A percentile compares a stretch with the other conserved stretches of the same genome.
Conservation (phyloP, 2,329 filamentous ascomycete genomes). For the Thelonectria rubi region DNA sequence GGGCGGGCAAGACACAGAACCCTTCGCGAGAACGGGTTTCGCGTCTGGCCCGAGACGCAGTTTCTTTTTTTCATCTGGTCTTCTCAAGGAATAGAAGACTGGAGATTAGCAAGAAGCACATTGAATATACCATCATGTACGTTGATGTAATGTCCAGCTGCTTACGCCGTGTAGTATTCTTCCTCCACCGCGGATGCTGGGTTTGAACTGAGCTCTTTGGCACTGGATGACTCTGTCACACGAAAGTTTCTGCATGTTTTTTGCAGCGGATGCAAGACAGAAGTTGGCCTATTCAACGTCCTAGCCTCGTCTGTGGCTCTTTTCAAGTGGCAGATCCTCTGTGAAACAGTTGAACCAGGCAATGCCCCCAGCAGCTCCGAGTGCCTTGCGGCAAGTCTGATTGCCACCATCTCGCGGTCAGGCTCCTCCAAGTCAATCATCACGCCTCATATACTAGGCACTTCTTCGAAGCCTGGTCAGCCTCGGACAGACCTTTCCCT, state of each 20-base stretch:
- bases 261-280: constrained; percentile 56
- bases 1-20: constrained; percentile 42
- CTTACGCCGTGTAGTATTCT: constrained; percentile 51
- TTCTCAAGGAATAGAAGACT: constrained; percentile 59
- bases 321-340: constrained; percentile 67
- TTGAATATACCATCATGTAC: constrained; percentile 19
- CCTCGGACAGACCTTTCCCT: constrained; percentile 52
- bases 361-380: constrained; percentile 54
- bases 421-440: constrained; percentile 67
- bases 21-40: constrained; percentile 58
- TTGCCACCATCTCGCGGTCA: constrained; percentile 63
- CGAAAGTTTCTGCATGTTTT: constrained; percentile 51
- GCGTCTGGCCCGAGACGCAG: constrained; percentile 43
- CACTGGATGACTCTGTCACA: constrained; percentile 35
- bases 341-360: constrained; percentile 44
- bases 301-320: constrained; percentile 57
- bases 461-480: constrained; percentile 12
- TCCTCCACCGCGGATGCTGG: constrained; percentile 44
- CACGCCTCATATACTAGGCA: constrained; percentile 45
- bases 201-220: constrained; percentile 43
- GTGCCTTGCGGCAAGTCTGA: constrained; percentile 62
- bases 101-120: constrained; percentile 59
- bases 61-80: constrained; percentile 56
- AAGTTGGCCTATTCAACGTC: constrained; percentile 60
- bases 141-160: constrained; percentile 21